Conservation (phyloP, 169 alveolate species). For the Plasmodium berghei region DNA sequence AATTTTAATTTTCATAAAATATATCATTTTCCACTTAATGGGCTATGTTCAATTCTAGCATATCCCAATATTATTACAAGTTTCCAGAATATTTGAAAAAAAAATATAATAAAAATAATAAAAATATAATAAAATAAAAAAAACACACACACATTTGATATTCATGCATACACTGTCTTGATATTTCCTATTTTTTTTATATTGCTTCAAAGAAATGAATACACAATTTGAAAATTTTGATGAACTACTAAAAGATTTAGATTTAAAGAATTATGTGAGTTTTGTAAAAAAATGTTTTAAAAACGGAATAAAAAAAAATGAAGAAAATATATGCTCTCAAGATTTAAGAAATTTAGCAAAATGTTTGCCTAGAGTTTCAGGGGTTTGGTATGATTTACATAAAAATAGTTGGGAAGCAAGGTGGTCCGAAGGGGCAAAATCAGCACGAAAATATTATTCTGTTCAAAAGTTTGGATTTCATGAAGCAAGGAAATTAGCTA, state of each 20-base stretch:
- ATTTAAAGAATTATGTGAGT: slow-evolving; percentile 35
- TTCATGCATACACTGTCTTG: not conserved
- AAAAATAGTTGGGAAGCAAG: slow-evolving; percentile 88
- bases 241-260: slow-evolving; percentile 48
- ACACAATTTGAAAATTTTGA: slow-evolving; percentile 25
- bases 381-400: slow-evolving; percentile 86
- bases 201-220: slow-evolving; percentile 6
- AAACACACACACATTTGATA: not conserved
- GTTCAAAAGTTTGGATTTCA: slow-evolving; percentile 87
- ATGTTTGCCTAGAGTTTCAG: slow-evolving; percentile 85
- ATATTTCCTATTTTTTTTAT: not conserved
- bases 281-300: slow-evolving; percentile 46
- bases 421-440: slow-evolving; percentile 85
- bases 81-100: no score
- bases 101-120: no score
- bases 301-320: slow-evolving; percentile 37
- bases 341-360: slow-evolving; percentile 84
- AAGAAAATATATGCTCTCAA: slow-evolving; percentile 76
- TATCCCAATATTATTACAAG: no score
- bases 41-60: no score
- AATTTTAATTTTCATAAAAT: no score
- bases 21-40: no score
- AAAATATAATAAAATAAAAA: no score
- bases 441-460: slow-evolving; percentile 84
- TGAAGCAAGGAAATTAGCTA: slow-evolving; percentile 86